These are phyloP conservation scores for Micractinium conductrix DNA, from an alignment of 139 green algal genomes.

Conservation along the genomic window DNA sequence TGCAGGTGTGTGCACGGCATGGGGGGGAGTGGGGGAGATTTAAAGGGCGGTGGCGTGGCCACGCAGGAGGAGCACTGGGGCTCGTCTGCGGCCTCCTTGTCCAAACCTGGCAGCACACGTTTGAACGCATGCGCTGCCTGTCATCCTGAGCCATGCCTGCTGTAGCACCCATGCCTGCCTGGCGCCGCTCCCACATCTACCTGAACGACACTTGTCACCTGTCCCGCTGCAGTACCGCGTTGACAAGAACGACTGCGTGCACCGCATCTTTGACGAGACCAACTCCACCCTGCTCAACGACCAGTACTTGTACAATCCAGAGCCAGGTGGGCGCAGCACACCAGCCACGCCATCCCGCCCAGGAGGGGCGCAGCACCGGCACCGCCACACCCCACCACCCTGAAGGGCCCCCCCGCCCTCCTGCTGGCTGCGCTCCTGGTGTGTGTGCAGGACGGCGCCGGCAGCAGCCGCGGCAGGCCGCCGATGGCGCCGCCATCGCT, in stretches of 20 bases:
- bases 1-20: conserved; percentile 34
- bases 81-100: not conserved
- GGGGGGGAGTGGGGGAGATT: not conserved
- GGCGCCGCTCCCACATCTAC: too few species aligned
- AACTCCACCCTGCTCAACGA: conserved; percentile 1
- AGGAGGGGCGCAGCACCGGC: too few species aligned
- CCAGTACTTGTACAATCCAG: conserved; percentile 21
- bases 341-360: too few species aligned
- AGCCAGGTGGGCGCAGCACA: conserved; percentile 38
- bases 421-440: not conserved
- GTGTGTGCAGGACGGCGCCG: not conserved
- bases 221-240: conserved; percentile 58
- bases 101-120: not conserved
- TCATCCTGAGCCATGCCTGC: not conserved
- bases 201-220: not conserved
- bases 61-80: too few species aligned
- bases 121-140: not conserved
- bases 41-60: too few species aligned
- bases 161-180: too few species aligned
- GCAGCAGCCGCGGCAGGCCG: not conserved
- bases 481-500: not conserved
- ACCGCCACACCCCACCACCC: too few species aligned
- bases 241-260: conserved; percentile 16
- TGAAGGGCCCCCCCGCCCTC: not conserved
- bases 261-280: conserved; percentile 6